Evolutionary conservation across 2,329 filamentous ascomycete genomes (phyloP), one percentile per base, ranked within the genome.

Genomic region (Helotiales sp.): DNA sequence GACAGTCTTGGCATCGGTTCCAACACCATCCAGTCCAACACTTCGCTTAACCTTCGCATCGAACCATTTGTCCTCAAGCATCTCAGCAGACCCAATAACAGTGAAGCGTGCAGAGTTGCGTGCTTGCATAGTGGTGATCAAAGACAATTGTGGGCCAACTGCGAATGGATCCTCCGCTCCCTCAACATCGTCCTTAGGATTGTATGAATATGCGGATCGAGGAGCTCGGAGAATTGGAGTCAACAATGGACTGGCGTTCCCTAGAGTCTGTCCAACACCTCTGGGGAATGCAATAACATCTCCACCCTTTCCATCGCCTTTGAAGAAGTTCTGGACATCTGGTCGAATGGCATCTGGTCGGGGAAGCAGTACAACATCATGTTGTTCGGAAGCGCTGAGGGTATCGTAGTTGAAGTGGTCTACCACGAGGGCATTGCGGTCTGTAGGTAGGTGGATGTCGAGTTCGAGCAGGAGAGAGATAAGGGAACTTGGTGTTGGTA

Each of bases 331-430:
- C 83, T 91, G 91, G 65, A 93, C 83, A 73, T 89, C 92, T 26
- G 87, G 76, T 73, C 91, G 90, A 69, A 91, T 79, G 59, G 86
- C 81, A 67, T 83, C 81, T 3, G 93, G 92, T 40, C 87, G 84
- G 50, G 91, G 87, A 61, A 97, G 82, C 32, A 97, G 85, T 52
- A 99, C 84, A 32, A 97, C 92, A 80, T 98, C 93, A 80, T 99
- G 96, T 77, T 89, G 87, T 71, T 97, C 93, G 59, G 89, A 77
- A 4, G 95, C 91, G 47, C 91, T 93, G 34, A 86, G 74, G 65
- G 86, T 84, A 77, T 98, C 95, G 81, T 96, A 96, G 82, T 93
- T 91, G 88, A 98, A 97, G 84, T 99, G 96, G 81, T 98, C 96
- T 69, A 98, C 90, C 6, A 97, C 91, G 66, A 95, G 84, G 65